A percentile compares a stretch with the other conserved stretches of the same genome.
Evolutionary conservation across 2,329 filamentous ascomycete species (phyloP).

Genomic region (Colletotrichum simmondsii): DNA sequence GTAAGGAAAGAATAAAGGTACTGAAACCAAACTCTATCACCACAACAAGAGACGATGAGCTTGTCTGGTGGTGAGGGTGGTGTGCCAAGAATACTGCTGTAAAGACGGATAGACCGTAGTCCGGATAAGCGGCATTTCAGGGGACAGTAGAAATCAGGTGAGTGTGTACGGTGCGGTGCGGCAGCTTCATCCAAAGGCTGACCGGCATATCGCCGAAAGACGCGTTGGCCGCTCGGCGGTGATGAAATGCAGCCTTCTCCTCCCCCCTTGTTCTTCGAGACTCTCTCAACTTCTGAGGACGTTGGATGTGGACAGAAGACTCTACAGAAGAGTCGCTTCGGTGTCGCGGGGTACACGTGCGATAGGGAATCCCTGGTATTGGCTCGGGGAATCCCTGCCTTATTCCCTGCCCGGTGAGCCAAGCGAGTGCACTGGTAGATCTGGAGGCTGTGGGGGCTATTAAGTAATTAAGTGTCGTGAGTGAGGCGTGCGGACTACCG

Average conservation of each 20-base stretch:
- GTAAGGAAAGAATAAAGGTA: background rate
- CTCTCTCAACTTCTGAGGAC: no score
- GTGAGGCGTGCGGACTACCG: constrained; percentile 2
- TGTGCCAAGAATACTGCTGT: background rate
- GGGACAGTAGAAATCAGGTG: background rate
- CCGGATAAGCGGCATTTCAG: background rate
- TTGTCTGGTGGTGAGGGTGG: no score
- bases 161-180: background rate
- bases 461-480: background rate
- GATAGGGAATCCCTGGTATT: constrained; percentile 11
- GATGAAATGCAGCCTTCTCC: background rate
- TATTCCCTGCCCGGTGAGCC: constrained; percentile 1
- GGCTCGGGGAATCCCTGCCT: constrained; percentile 12
- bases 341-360: constrained; percentile 18
- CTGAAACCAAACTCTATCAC: background rate
- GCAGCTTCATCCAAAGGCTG: background rate
- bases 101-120: background rate
- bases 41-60: background rate
- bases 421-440: constrained; percentile 19
- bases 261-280: background rate
- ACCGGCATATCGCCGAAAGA: background rate
- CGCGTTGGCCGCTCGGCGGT: background rate
- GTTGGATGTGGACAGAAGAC: no score
- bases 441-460: constrained; percentile 13
- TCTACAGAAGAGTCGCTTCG: background rate